Base-by-base conservation (phyloP, 2,329 filamentous ascomycete genomes). In the Penicillium sp. region DNA sequence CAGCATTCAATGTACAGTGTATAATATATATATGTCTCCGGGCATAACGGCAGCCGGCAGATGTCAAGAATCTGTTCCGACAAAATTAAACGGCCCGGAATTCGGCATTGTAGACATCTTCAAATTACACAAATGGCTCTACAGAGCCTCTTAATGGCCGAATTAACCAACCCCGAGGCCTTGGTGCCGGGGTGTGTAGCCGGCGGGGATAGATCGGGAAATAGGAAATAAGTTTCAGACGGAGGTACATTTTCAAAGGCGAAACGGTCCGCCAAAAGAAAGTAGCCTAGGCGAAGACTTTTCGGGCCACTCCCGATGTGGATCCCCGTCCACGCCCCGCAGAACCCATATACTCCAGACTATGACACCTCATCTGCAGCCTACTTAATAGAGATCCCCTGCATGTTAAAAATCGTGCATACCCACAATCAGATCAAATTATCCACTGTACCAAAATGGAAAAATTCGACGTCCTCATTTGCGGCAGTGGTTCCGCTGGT, bases 401-500 rank as follows among this genome's bases (percentile, higher is more conserved):
- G 29, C 16, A 27, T 26, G 22, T 9, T 9, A 24, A 33, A 52
- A 7, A 26, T n/a, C 27, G 44, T 22, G 19, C 19, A 13, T 19
- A 21, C 4, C 22, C 11, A 39, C 3, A 19, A 14, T 10, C 9
- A 7, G 39, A 50, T 19, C 39, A 3, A 22, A 3, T 1, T 21
- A 16, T 29, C 3, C 24, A 29, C n/a, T 24, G 14, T 9, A 11
- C 35, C 47, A 44, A 11, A 64, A 57, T 66, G 74, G 62, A 70
- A 46, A 68, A 69, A 62, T 56, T 67, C 59, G 82, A 86, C 62
- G 83, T 88, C 16, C 70, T 88, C 16, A 87, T 88, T 60, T 80
- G 79, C 57, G 85, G 86, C 56, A 82, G 79, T 53, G 86, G 86
- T 29, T 86, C 84, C 1, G 86, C 86, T 5, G 86, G 86, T 19